phyloP scores from a whole-genome alignment of 129 eudicot genomes.

The Flaveria bidentis region DNA sequence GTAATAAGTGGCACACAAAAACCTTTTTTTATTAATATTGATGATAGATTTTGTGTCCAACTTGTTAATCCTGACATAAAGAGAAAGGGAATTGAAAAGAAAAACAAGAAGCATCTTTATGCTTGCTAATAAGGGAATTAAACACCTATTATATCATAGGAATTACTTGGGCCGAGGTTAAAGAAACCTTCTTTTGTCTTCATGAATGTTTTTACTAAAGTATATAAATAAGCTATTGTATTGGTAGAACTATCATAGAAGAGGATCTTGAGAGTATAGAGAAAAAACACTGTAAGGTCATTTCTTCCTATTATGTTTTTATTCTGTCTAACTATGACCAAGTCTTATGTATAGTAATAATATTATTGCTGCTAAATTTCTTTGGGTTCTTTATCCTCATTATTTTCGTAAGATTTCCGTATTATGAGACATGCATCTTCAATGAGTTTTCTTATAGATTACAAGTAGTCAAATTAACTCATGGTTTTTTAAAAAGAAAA shows the following conservation, averaged over 20 bases:
- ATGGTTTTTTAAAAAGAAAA: too few relatives aligned
- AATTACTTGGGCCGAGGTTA: slow-evolving; percentile 36
- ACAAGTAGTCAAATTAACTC: too few relatives aligned
- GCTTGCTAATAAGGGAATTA: slow-evolving; percentile 18
- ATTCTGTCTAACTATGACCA: not conserved
- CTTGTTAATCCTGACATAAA: not conserved
- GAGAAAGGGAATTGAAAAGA: not conserved
- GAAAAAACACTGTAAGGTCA: slow-evolving; percentile 22
- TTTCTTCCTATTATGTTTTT: not conserved
- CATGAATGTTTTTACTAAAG: not conserved
- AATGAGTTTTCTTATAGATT: too few relatives aligned
- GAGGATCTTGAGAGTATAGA: not conserved
- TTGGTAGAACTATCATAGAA: slow-evolving; percentile 13
- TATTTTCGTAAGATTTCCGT: not conserved
- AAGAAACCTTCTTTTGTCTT: slow-evolving; percentile 29
- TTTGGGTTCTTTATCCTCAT: not conserved
- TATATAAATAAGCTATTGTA: slow-evolving; percentile 2
- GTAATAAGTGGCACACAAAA: too few relatives aligned
- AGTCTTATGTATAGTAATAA: not conserved
- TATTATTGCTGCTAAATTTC: not conserved
- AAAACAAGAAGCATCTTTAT: not conserved
- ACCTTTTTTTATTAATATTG: too few relatives aligned
- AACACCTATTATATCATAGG: slow-evolving; percentile 18
- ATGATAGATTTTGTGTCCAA: not conserved
- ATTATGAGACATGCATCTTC: too few relatives aligned